Percentiles rank a stretch among this genome's conserved stretches.
phyloP scores from a whole-genome alignment of 345 rosid species.

The Angophora floribunda region DNA sequence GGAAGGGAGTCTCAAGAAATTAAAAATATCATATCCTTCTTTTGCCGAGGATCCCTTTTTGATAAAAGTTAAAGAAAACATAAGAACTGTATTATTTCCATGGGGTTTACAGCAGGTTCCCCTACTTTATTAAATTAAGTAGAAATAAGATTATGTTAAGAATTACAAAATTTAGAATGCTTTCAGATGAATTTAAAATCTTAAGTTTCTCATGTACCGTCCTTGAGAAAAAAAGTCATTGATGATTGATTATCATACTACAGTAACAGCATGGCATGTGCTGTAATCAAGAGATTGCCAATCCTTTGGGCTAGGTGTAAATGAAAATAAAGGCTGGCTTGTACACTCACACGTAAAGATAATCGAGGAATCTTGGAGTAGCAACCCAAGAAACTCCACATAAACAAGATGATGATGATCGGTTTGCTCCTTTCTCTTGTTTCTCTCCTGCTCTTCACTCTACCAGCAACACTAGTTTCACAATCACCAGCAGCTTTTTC shows the following conservation, averaged over 20 bases:
- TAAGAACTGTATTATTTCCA: neutral
- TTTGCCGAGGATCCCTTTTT: no score
- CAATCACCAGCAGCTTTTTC: conserved; percentile 10
- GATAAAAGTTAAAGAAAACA: no score
- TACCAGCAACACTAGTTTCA: neutral
- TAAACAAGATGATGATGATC: neutral
- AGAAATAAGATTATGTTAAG: neutral
- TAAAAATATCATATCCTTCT: no score
- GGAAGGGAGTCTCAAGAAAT: no score
- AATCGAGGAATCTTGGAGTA: neutral
- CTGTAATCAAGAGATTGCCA: neutral
- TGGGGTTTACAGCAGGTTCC: neutral
- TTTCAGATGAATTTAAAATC: neutral
- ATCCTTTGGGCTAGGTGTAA: neutral
- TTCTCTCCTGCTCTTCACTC: conserved; percentile 3
- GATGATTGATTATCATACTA: neutral
- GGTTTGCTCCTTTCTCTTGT: conserved; percentile 1
- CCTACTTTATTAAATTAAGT: neutral
- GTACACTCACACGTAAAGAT: rapidly evolving
- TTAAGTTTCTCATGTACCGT: neutral
- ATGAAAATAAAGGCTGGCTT: neutral
- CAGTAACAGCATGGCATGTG: neutral
- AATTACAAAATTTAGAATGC: neutral
- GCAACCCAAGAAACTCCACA: neutral
- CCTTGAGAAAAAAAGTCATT: neutral